phyloP scores from a whole-genome alignment of 805 yeast species.

The Helenozyma rhizophorensis region DNA sequence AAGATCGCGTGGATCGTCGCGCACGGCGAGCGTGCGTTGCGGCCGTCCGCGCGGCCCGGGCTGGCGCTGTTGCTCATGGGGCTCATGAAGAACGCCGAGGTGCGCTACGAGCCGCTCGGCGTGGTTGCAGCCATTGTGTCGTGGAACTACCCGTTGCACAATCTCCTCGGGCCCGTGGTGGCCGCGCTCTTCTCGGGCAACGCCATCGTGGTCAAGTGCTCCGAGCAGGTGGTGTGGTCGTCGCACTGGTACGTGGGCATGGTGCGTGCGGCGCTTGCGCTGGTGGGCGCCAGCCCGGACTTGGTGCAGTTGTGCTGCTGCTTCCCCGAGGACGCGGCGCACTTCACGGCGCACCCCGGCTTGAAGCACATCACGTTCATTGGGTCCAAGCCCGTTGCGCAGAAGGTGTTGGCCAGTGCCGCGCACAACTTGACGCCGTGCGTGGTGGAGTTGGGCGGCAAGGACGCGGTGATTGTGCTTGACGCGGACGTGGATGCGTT shows the following conservation, averaged over 20 bases:
- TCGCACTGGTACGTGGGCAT: slow-evolving; percentile 72
- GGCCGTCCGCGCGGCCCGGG: slow-evolving; percentile 76
- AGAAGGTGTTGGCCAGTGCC: slow-evolving; percentile 78
- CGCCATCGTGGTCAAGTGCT: slow-evolving; percentile 86
- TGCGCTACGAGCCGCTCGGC: slow-evolving; percentile 88
- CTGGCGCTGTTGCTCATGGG: slow-evolving; percentile 81
- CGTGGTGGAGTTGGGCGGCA: slow-evolving; percentile 95
- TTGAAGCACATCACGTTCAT: slow-evolving; percentile 89
- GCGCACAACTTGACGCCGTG: slow-evolving; percentile 87
- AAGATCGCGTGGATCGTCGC: slow-evolving; percentile 85
- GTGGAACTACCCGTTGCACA: slow-evolving; percentile 98
- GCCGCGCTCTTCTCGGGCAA: slow-evolving; percentile 91
- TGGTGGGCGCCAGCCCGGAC: slow-evolving; percentile 73
- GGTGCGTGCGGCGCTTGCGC: slow-evolving; percentile 65
- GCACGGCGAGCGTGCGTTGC: slow-evolving; percentile 72
- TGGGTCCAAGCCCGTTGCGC: slow-evolving; percentile 94
- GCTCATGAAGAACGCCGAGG: slow-evolving; percentile 84
- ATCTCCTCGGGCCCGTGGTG: slow-evolving; percentile 85
- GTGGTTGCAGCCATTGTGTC: slow-evolving; percentile 86
- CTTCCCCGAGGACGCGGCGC: slow-evolving; percentile 85
- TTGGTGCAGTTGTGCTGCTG: slow-evolving; percentile 86
- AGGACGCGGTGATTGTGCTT: slow-evolving; percentile 83
- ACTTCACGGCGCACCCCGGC: slow-evolving; percentile 78
- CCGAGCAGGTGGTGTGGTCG: slow-evolving; percentile 96
- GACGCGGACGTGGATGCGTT: slow-evolving; percentile 61